Base-by-base conservation (phyloP, 1,284 basidiomycete genomes). In the Coriolopsis trogii region DNA sequence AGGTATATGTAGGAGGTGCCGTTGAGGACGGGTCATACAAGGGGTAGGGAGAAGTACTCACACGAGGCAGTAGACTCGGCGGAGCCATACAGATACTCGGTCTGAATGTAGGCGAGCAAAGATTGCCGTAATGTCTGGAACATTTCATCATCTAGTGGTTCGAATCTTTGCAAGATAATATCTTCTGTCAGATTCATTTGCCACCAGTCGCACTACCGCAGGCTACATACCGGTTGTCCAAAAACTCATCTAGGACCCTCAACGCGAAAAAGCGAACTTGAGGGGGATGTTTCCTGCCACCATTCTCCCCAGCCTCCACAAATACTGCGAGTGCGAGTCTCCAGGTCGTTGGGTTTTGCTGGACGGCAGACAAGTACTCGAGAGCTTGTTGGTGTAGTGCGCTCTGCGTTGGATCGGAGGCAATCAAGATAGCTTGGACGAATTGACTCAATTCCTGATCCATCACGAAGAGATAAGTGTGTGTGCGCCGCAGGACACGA, bases 261-360 rank as follows among this genome's bases (percentile, higher is more conserved):
- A 96, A 75, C 21, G 88, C 91, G 69, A 91, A 95, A 73, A 95
- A 90, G 50, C 93, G 81, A 34, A 82, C 89, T 64, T 93, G 84
- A 39, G 83, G 70, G 20, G 84, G 82, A 69, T 92, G 82, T 70
- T 85, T 89, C 63, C 82, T 76, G 26, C 69, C 62, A 25, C 84
- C 84, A 59, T 83, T 80, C 25, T 79, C 63, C 41, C 75, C 75
- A 34, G 72, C 69, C 60, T 87, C 87, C 36, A 85, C 78, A 67
- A 93, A 94, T 29, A 94, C 73, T 20, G 79, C 75, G 55, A 94
- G 77, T 29, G 87, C 91, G 15, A 89, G 73, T 63, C 81, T 78
- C 93, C 94, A 96, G 25, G 87, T 87, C 51, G 73, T 71, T 3
- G 86, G 77, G 70, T 88, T 91, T 70, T 84, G 82, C 68, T 94